phyloP scores from a whole-genome alignment of 2,329 filamentous ascomycete genomes.

The Plectosphaerella plurivora region DNA sequence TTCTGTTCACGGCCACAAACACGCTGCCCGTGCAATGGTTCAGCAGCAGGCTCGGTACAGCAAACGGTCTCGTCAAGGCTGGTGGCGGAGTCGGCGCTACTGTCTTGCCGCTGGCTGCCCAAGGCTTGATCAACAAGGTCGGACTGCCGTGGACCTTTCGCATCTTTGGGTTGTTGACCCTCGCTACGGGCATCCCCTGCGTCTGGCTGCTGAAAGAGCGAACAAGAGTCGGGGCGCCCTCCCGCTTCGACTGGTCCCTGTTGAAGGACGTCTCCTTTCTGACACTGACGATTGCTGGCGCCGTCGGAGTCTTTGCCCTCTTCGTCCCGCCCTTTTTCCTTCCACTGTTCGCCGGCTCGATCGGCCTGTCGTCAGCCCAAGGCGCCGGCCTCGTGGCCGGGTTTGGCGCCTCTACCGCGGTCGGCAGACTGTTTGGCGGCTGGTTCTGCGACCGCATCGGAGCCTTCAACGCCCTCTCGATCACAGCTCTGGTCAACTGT shows the following conservation, averaged over 20 bases:
- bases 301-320: constrained; percentile 11
- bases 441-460: constrained; percentile 2
- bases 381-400: neutral
- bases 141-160: constrained; percentile 11
- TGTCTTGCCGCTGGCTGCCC: constrained; percentile 9
- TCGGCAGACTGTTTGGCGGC: neutral
- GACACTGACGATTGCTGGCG: neutral
- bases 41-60: constrained; percentile 4
- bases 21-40: constrained; percentile 12
- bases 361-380: constrained; percentile 14
- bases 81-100: constrained; percentile 12
- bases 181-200: constrained; percentile 7
- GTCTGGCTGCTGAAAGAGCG: constrained; percentile 9
- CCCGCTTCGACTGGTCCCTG: neutral
- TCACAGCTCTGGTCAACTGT: constrained; percentile 1
- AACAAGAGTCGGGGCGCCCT: neutral
- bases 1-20: constrained; percentile 10
- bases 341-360: constrained; percentile 16
- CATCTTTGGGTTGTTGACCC: constrained; percentile 6
- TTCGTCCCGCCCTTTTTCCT: constrained; percentile 21
- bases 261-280: neutral
- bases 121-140: constrained; percentile 6
- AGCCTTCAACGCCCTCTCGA: neutral
- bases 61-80: constrained; percentile 11
- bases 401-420: neutral